These are phyloP conservation scores for Microcos paniculata DNA, from an alignment of 345 rosid genomes.

Conservation along the genomic window DNA sequence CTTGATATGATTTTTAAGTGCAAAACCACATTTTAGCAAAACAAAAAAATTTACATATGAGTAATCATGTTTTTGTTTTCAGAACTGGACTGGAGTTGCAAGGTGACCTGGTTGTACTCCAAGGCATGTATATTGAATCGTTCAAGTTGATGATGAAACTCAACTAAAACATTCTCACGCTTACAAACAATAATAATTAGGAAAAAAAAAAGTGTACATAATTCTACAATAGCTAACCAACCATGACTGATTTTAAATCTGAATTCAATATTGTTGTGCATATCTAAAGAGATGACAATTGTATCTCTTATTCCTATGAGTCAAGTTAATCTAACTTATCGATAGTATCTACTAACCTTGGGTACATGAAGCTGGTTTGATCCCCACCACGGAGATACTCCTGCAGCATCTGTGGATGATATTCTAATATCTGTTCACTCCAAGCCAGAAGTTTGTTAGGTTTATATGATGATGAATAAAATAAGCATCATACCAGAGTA, in stretches of 20 bases:
- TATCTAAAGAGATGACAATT: neutral
- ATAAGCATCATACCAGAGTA: constrained; percentile 6
- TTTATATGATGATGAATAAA: neutral
- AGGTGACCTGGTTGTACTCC: neutral
- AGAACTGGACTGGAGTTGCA: neutral
- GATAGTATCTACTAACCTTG: constrained; percentile 51
- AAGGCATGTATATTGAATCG: neutral
- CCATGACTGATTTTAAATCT: neutral
- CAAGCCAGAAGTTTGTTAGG: constrained; percentile 16
- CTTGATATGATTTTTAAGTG: neutral
- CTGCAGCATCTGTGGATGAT: constrained; percentile 96
- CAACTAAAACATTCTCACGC: too few species aligned
- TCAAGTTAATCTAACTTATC: constrained; percentile 8
- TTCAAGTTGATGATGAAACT: neutral
- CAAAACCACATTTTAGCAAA: neutral
- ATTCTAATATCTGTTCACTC: constrained; percentile 75
- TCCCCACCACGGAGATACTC: constrained; percentile 95
- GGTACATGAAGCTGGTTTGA: constrained; percentile 96
- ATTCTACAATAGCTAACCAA: too few species aligned
- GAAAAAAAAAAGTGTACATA: too few species aligned
- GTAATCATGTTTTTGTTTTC: neutral
- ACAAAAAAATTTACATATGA: neutral
- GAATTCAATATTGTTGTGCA: neutral
- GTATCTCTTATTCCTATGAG: neutral
- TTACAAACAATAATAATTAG: too few species aligned